Evolutionary conservation across 78 protist species (phyloP), one percentile per base, ranked within the genome.

Genomic region (Tieghemostelium lacteum): DNA sequence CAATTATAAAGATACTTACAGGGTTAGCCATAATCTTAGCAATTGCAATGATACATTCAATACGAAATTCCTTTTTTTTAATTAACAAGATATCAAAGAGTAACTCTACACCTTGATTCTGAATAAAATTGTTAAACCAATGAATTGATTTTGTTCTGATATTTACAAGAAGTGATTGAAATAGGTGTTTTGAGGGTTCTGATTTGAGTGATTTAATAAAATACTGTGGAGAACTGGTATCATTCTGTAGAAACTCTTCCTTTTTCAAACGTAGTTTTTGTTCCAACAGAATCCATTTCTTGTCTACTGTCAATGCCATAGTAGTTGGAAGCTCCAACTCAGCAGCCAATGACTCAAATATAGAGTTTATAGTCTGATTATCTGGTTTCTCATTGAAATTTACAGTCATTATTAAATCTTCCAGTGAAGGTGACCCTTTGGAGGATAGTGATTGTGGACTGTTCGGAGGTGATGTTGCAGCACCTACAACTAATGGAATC

Each of bases 251-350:
- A 8, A 71, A 22, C 33, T 71, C 77, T 36, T 83, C 78, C 26
- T 83, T 69, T 29, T 69, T 69, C 34, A 83, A 61, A 33, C 65
- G 49, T 10, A 73, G 42, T 22, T 83, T 73, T 57, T 83, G 91
- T 40, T 61, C 73, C 24, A 83, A 26, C 26, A 83, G 22, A n/a
- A 83, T 14, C 91, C 91, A 83, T 70, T 83, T 83, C 50, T 36
- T 36, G 4, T 72, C 75, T 0, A 29, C 52, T 73, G 83, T 65
- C 8, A 77, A 14, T 10, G 63, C 29, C 10, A 10, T 45, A 45
- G 10, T 10, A 14, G 52, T 45, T 45, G 52, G 52, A 31, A 83
- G 36, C 39, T 70, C 91, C 28, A 73, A 63, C 49, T 83, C 91
- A n/a, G 57, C 75, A 24, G 54, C 63, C 17, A 83, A 57, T 7